These are phyloP conservation scores for Hypoxylon rickii DNA, from an alignment of 495 filamentous ascomycete species.

Conservation along the genomic window DNA sequence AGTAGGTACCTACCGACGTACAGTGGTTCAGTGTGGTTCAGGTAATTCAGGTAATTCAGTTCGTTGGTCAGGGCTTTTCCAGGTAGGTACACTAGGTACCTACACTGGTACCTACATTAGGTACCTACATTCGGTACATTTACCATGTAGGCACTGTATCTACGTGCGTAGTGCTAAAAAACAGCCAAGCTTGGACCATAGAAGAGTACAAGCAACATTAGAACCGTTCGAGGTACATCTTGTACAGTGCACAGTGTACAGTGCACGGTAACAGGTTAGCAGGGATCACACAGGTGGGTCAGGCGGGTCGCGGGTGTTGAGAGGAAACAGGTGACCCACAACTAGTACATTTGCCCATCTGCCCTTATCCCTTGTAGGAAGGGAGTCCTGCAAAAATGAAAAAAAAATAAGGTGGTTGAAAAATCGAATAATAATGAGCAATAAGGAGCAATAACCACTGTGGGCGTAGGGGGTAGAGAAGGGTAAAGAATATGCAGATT, in stretches of 20 bases:
- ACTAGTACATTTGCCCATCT: slow-evolving; percentile 19
- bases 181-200: slow-evolving; percentile 8
- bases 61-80: no score
- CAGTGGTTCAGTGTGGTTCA: no score
- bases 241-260: slow-evolving; percentile 23
- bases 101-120: no score
- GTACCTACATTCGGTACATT: no score
- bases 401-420: slow-evolving; percentile 4
- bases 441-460: background rate
- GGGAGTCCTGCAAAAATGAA: slow-evolving; percentile 1
- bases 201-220: slow-evolving; percentile 3
- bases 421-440: slow-evolving; percentile 3
- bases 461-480: background rate
- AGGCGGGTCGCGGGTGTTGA: slow-evolving; percentile 37
- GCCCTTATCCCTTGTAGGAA: slow-evolving; percentile 20
- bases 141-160: no score
- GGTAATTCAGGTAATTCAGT: no score
- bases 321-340: slow-evolving; percentile 34
- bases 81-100: no score
- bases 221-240: slow-evolving; percentile 18
- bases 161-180: slow-evolving; percentile 11
- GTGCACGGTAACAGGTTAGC: slow-evolving; percentile 16
- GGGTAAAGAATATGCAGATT: no score
- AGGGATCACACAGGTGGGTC: slow-evolving; percentile 28
- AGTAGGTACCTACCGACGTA: no score